A percentile compares a stretch with the other conserved stretches of the same genome.
Evolutionary conservation across 495 filamentous ascomycete species (phyloP).

Genomic region (Choiromyces venosus): DNA sequence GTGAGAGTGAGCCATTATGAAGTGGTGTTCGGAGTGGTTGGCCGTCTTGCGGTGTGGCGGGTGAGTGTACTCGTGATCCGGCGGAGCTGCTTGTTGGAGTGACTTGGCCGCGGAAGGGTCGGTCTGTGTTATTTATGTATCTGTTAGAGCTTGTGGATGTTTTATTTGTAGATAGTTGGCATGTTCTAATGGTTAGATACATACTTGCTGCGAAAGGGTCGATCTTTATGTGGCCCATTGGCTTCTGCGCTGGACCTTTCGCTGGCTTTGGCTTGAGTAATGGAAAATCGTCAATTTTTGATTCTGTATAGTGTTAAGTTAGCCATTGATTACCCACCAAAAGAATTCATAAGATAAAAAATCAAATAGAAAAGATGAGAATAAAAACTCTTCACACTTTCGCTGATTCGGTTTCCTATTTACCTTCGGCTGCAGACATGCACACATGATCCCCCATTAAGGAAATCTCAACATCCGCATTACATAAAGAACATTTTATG

Average conservation of each 20-base stretch:
- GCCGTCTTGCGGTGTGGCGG: slow-evolving; percentile 38
- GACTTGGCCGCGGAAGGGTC: slow-evolving; percentile 56
- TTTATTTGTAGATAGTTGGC: background rate
- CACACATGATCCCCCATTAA: slow-evolving; percentile 82
- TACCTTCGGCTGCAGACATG: slow-evolving; percentile 47
- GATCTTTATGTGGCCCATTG: slow-evolving; percentile 48
- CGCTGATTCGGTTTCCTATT: slow-evolving; percentile 19
- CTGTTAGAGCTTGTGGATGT: background rate
- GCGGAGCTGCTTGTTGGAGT: slow-evolving; percentile 53
- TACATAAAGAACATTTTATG: slow-evolving; percentile 94
- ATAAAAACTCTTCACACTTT: background rate
- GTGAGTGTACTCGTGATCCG: slow-evolving; percentile 28
- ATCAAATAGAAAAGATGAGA: slow-evolving; percentile 2
- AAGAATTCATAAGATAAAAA: background rate
- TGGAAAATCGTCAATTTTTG: slow-evolving; percentile 17
- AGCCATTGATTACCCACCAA: slow-evolving; percentile 8
- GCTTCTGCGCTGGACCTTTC: slow-evolving; percentile 34
- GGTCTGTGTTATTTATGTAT: slow-evolving; percentile 49
- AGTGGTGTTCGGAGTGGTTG: slow-evolving; percentile 32
- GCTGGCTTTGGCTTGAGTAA: slow-evolving; percentile 20
- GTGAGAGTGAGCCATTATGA: slow-evolving; percentile 35
- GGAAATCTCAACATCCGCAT: slow-evolving; percentile 76
- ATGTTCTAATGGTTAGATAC: slow-evolving; percentile 24
- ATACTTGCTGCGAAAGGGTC: slow-evolving; percentile 57
- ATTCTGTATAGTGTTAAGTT: slow-evolving; percentile 19